A percentile compares a stretch with the other conserved stretches of the same genome.
phyloP scores from a whole-genome alignment of 2,329 filamentous ascomycete genomes.

The Pseudogymnoascus sp. region DNA sequence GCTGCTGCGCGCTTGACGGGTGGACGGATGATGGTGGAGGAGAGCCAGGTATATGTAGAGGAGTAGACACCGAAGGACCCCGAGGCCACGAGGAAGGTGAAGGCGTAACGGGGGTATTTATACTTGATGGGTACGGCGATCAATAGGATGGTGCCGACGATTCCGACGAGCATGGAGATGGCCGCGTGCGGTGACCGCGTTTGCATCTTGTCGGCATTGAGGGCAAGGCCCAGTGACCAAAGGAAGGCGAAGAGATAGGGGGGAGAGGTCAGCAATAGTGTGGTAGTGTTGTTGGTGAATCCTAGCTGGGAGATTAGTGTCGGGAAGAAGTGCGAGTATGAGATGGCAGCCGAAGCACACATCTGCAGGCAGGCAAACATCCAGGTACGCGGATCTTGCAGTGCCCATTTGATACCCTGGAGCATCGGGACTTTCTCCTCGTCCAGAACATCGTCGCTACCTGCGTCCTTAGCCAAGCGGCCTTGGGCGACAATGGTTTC shows the following conservation, averaged over 20 bases:
- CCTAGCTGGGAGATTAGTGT: constrained; percentile 10
- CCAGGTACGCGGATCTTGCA: background rate
- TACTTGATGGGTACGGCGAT: background rate
- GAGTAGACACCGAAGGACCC: constrained; percentile 12
- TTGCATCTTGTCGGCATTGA: constrained; percentile 11
- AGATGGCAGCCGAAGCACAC: background rate
- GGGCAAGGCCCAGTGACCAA: constrained; percentile 2
- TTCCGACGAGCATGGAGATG: constrained; percentile 10
- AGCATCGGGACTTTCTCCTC: background rate
- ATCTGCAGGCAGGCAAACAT: constrained; percentile 3
- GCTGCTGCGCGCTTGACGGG: constrained; percentile 14
- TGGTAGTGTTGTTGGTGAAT: constrained; percentile 11
- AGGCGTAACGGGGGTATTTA: constrained; percentile 12
- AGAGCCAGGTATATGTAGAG: constrained; percentile 12
- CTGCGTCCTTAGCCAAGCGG: constrained; percentile 4
- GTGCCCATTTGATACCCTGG: background rate
- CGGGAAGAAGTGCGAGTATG: constrained; percentile 10
- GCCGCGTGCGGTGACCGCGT: constrained; percentile 15
- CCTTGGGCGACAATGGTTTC: constrained; percentile 10
- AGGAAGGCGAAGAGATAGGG: constrained; percentile 10
- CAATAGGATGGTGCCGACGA: constrained; percentile 11
- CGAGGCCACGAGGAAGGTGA: constrained; percentile 9
- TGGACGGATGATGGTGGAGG: constrained; percentile 8
- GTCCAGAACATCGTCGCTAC: background rate
- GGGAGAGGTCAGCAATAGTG: constrained; percentile 7